Percentiles rank a stretch among this genome's conserved stretches.
Conservation (phyloP, 2,329 filamentous ascomycete genomes). For the Sclerotinia borealis region DNA sequence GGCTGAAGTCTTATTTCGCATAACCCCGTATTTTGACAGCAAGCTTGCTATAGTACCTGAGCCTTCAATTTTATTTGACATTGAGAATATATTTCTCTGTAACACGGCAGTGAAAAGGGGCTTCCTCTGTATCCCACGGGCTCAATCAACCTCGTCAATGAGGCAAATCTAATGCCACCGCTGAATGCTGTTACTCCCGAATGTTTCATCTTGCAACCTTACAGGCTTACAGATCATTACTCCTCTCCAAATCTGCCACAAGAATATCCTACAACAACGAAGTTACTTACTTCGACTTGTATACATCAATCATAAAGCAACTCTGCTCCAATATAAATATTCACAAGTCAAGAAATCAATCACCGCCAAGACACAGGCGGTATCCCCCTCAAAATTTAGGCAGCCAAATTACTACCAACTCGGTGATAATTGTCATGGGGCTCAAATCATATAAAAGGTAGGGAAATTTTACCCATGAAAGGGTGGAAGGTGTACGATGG, state of each 20-base stretch:
- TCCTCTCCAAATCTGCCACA: too few species aligned
- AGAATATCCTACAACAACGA: too few species aligned
- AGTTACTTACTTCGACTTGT: accelerated
- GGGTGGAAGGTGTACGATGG: not conserved
- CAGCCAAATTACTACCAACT: not conserved
- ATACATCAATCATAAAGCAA: not conserved
- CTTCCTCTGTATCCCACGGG: too few species aligned
- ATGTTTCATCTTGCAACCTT: not conserved
- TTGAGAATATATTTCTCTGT: too few species aligned
- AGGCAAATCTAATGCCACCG: not conserved
- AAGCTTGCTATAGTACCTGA: not conserved
- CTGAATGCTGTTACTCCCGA: not conserved
- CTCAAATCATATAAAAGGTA: not conserved
- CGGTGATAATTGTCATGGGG: not conserved
- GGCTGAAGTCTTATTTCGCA: not conserved
- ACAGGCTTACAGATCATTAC: not conserved
- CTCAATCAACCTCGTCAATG: not conserved
- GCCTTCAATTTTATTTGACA: not conserved
- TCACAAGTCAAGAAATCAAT: not conserved
- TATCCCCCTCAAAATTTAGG: not conserved
- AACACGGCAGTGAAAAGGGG: too few species aligned
- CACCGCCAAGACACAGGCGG: not conserved
- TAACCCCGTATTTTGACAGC: not conserved
- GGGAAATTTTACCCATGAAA: not conserved
- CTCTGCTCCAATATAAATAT: not conserved